These are phyloP conservation scores for Peronospora destructor DNA, from an alignment of 352 stramenopile genomes.

Conservation along the genomic window DNA sequence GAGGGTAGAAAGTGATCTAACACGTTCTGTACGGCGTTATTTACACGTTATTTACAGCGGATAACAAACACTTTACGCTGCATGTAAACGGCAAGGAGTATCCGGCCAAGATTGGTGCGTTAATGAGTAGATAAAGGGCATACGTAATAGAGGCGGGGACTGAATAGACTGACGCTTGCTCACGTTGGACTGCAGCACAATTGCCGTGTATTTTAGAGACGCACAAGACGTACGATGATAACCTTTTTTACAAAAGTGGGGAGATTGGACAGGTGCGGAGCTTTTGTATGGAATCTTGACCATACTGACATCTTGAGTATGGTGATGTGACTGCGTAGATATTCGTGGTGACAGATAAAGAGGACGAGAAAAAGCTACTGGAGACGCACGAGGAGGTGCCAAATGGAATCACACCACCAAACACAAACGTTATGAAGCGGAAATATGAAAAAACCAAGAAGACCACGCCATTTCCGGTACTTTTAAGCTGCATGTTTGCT, in stretches of 20 bases:
- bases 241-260: conserved; percentile 85
- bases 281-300: neutral
- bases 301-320: neutral
- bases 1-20: neutral
- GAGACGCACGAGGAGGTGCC: conserved; percentile 60
- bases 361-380: conserved; percentile 58
- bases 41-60: conserved; percentile 31
- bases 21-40: neutral
- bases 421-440: conserved; percentile 83
- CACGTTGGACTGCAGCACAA: conserved; percentile 41
- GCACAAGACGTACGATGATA: conserved; percentile 87
- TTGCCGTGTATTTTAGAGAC: conserved; percentile 81
- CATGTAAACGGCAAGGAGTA: conserved; percentile 72
- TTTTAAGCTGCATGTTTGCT: neutral
- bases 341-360: conserved; percentile 74
- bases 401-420: conserved; percentile 73
- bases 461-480: conserved; percentile 72
- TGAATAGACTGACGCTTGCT: conserved; percentile 2
- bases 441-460: conserved; percentile 85
- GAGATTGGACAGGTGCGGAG: conserved; percentile 70
- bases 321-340: conserved; percentile 35
- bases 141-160: neutral
- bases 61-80: conserved; percentile 85
- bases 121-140: neutral
- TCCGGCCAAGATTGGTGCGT: conserved; percentile 67